Evolutionary conservation across 1,139 yeast genomes (phyloP).

Genomic region (Tardiomyces depauwii): DNA sequence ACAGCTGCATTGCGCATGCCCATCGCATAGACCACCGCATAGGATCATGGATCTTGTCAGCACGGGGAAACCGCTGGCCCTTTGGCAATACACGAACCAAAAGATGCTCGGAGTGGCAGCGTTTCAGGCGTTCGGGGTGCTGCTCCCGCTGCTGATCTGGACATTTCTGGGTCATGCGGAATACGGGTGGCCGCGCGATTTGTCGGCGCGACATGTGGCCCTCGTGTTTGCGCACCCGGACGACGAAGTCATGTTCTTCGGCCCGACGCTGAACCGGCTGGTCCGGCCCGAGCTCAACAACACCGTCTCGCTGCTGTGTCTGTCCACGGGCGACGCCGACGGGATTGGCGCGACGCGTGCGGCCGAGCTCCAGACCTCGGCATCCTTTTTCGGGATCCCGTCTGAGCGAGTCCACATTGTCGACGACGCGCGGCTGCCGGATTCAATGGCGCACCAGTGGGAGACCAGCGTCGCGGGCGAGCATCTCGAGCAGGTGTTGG

Average conservation of each 20-base stretch:
- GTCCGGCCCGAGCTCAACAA: slow-evolving; percentile 36
- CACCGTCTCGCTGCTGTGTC: slow-evolving; percentile 49
- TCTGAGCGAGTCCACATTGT: slow-evolving; percentile 36
- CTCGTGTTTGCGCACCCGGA: slow-evolving; percentile 91
- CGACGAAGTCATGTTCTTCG: slow-evolving; percentile 96
- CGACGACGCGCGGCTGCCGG: slow-evolving; percentile 39
- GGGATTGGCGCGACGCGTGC: slow-evolving; percentile 57
- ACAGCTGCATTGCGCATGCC: no score
- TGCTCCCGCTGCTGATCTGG: neutral
- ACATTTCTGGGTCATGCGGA: neutral
- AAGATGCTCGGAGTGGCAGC: neutral
- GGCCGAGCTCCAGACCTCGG: slow-evolving; percentile 48
- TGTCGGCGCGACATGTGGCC: slow-evolving; percentile 17
- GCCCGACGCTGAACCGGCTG: slow-evolving; percentile 51
- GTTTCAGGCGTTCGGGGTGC: neutral
- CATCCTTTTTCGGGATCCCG: slow-evolving; percentile 45
- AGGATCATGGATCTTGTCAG: no score
- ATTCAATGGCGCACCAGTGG: slow-evolving; percentile 72
- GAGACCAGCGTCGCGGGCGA: slow-evolving; percentile 32
- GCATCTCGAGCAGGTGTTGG: slow-evolving; percentile 18
- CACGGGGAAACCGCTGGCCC: no score
- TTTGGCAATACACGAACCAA: neutral
- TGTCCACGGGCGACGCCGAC: slow-evolving; percentile 68
- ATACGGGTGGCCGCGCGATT: slow-evolving; percentile 2
- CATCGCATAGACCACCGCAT: no score